Base-by-base conservation (phyloP, 2,329 filamentous ascomycete species). In the Thelonectria discophora region DNA sequence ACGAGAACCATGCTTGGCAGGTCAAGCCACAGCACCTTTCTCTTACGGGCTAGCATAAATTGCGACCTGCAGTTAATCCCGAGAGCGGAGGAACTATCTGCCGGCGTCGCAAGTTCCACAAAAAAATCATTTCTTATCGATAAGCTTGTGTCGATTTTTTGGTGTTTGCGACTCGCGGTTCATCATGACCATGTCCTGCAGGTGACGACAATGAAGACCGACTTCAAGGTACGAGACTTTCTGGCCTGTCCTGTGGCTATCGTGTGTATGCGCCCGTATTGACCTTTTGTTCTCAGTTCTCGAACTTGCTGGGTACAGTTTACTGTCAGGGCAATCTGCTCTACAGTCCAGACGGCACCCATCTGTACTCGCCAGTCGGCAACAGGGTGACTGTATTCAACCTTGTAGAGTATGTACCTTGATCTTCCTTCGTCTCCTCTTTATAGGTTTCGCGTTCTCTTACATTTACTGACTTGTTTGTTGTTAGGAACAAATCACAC, bases 241-340 rank as follows among this genome's bases (percentile, higher is more conserved):
- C 24, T 15, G 11, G 62, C 55, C 10, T n/a, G 43, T 39, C 39
- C 40, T 8, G 53, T 27, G 34, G 2, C 5, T 2, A 5, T 27
- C 5, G 6, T 17, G n/a, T 24, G 0, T 24, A 18, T 15, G 24
- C 39, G 32, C 27, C 30, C 40, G 7, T 55, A 1, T 40, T 66
- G 11, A 67, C 45, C 21, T 15, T 1, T 2, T 7, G 40, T 10
- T 10, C 21, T n/a, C 73, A 97, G 94, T 99, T 99, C 81, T 97
- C 94, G 77, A 99, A 98, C 80, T 87, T 99, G 77, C 87, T 99
- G 74, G 96, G 95, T 76, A 99, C 95, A 70, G 95, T 99, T 76
- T 99, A 98, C 84, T 93, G 93, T 82, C 92, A 94, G 86, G 95
- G 96, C 80, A 99, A 98, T 78, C 87, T 99, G 74, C 86, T 97